A percentile compares a stretch with the other conserved stretches of the same genome.
Evolutionary conservation across 345 rosid genomes (phyloP).

Genomic region (Rhizophora apiculata): DNA sequence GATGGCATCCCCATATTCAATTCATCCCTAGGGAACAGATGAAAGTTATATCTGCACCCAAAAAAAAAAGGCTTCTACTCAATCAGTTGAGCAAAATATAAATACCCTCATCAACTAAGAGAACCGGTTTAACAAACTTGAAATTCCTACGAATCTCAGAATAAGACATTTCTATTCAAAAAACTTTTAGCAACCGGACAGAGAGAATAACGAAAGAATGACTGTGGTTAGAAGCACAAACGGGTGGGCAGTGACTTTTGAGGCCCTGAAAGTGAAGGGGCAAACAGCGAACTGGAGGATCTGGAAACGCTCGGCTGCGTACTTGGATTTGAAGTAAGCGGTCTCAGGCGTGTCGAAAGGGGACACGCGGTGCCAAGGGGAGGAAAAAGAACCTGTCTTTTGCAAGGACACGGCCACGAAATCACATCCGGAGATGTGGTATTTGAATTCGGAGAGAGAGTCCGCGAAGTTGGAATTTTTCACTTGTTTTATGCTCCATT

Average conservation of each 20-base stretch:
- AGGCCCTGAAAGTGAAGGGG: constrained; percentile 55
- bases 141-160: neutral
- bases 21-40: constrained; percentile 87
- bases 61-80: neutral
- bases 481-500: constrained; percentile 66
- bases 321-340: constrained; percentile 69
- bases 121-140: too few species aligned
- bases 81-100: neutral
- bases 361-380: constrained; percentile 82
- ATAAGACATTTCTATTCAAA: too few species aligned
- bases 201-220: neutral
- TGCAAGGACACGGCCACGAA: constrained; percentile 66
- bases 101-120: neutral
- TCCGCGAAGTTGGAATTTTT: constrained; percentile 57
- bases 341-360: constrained; percentile 60
- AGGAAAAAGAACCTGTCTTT: constrained; percentile 64
- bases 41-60: constrained; percentile 70
- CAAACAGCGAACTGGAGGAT: constrained; percentile 74
- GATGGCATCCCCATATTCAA: constrained; percentile 69
- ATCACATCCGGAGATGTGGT: constrained; percentile 56
- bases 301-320: constrained; percentile 72
- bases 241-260: constrained; percentile 63
- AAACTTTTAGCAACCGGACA: constrained; percentile 1
- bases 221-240: constrained; percentile 20
- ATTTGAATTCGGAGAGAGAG: constrained; percentile 43